These are phyloP conservation scores for Spinellus fusiger DNA, from an alignment of 192 early-diverging fungal species.

Conservation along the genomic window DNA sequence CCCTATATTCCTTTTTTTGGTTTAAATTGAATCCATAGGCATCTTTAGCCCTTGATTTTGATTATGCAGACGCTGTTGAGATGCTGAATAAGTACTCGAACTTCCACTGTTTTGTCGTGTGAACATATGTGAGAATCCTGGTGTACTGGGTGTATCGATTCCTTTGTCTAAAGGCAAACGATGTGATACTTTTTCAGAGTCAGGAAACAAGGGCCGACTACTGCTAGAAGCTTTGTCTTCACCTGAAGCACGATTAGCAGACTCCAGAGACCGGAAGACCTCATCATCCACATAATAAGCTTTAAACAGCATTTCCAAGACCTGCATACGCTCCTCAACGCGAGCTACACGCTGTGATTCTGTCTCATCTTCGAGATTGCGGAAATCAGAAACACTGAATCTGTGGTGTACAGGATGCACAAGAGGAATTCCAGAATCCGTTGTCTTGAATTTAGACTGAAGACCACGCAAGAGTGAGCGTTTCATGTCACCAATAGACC, in stretches of 20 bases:
- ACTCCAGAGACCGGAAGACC: slow-evolving; percentile 21
- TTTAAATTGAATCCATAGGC: not conserved
- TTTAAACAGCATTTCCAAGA: slow-evolving; percentile 22
- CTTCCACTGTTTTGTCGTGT: not conserved
- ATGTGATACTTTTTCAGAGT: not conserved
- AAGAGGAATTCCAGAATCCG: slow-evolving; percentile 22
- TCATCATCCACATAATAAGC: slow-evolving; percentile 31
- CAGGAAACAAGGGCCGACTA: not conserved
- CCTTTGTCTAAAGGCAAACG: not conserved
- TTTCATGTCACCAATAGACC: slow-evolving; percentile 32
- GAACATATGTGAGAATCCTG: not conserved
- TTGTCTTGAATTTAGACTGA: slow-evolving; percentile 22
- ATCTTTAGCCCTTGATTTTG: not conserved
- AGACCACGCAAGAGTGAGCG: slow-evolving; percentile 21
- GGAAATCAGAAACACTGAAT: slow-evolving; percentile 13
- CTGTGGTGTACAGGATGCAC: slow-evolving; percentile 25
- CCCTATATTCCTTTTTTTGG: too few species aligned
- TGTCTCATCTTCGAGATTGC: slow-evolving; percentile 10
- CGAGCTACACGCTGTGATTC: slow-evolving; percentile 19
- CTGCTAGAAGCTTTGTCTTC: not conserved
- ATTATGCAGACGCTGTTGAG: not conserved
- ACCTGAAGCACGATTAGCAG: not conserved
- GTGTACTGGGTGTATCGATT: not conserved
- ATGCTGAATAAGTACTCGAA: not conserved
- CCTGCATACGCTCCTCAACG: slow-evolving; percentile 26